phyloP scores from a whole-genome alignment of 805 yeast genomes.

The Suhomyces pyralidae region DNA sequence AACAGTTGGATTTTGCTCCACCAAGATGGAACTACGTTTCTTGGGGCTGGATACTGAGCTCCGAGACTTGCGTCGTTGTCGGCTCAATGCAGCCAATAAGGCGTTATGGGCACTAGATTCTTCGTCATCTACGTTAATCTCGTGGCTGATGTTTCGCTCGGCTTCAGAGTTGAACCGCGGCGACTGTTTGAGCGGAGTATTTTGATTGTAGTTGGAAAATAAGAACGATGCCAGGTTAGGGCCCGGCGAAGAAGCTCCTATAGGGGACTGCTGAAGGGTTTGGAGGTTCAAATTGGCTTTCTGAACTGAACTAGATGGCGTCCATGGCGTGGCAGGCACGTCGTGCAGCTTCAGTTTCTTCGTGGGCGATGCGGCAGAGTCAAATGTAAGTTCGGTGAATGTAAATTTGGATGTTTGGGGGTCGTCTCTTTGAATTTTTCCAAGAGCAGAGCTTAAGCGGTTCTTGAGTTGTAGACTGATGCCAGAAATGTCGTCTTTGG shows the following conservation, averaged over 20 bases:
- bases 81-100: slow-evolving; percentile 38
- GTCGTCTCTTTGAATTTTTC: slow-evolving; percentile 32
- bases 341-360: neutral
- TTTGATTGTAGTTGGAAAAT: neutral
- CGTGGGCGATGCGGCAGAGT: slow-evolving; percentile 17
- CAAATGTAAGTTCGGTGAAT: slow-evolving; percentile 29
- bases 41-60: slow-evolving; percentile 14
- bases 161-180: slow-evolving; percentile 6
- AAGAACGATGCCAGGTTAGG: neutral
- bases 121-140: slow-evolving; percentile 27
- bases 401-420: slow-evolving; percentile 19
- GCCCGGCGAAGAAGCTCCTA: slow-evolving; percentile 6
- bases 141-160: slow-evolving; percentile 2
- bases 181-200: slow-evolving; percentile 11
- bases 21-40: slow-evolving; percentile 1
- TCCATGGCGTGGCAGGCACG: slow-evolving; percentile 11
- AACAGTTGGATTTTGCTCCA: neutral
- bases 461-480: slow-evolving; percentile 38
- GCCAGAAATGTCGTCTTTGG: slow-evolving; percentile 33
- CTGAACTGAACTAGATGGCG: slow-evolving; percentile 21
- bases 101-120: slow-evolving; percentile 47
- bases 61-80: slow-evolving; percentile 27
- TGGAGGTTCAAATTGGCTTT: slow-evolving; percentile 36
- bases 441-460: slow-evolving; percentile 38
- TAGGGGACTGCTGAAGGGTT: slow-evolving; percentile 36